phyloP scores from a whole-genome alignment of 257 asterid genomes.

The Coffea canephora region DNA sequence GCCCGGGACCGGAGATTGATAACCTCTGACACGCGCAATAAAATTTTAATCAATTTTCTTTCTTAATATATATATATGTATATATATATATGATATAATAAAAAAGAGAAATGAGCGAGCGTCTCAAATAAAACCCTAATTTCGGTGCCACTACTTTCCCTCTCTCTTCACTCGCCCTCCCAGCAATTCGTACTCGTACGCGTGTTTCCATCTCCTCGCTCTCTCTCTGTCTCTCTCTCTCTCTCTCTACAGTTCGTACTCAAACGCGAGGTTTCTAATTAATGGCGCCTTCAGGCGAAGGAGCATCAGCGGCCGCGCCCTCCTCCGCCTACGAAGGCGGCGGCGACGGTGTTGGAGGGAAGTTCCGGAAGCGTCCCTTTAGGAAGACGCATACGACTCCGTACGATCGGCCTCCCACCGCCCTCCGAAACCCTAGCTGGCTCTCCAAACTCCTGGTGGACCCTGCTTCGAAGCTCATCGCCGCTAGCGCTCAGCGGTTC shows the following conservation, averaged over 20 bases:
- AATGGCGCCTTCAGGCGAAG: constrained; percentile 77
- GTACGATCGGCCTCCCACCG: constrained; percentile 72
- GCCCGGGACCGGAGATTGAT: neutral
- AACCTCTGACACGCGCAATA: neutral
- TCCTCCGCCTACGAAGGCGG: constrained; percentile 34
- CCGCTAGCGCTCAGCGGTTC: constrained; percentile 66
- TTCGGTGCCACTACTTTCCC: constrained; percentile 20
- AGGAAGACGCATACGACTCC: constrained; percentile 65
- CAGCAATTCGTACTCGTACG: constrained; percentile 11
- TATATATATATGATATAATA: neutral
- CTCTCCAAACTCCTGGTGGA: constrained; percentile 69
- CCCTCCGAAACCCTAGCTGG: constrained; percentile 56
- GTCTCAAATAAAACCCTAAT: constrained; percentile 49
- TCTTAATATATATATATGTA: neutral
- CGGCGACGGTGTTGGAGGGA: constrained; percentile 87
- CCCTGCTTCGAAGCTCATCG: constrained; percentile 75
- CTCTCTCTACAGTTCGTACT: constrained; percentile 12
- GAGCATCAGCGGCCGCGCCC: constrained; percentile 33
- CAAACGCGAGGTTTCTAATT: constrained; percentile 26
- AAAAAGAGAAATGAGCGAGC: neutral
- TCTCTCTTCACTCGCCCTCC: constrained; percentile 4
- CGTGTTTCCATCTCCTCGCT: neutral
- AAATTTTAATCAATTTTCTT: neutral
- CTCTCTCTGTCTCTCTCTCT: neutral
- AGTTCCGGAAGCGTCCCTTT: constrained; percentile 56